Conservation (phyloP, 2,329 filamentous ascomycete species). For the Cladophialophora immunda region DNA sequence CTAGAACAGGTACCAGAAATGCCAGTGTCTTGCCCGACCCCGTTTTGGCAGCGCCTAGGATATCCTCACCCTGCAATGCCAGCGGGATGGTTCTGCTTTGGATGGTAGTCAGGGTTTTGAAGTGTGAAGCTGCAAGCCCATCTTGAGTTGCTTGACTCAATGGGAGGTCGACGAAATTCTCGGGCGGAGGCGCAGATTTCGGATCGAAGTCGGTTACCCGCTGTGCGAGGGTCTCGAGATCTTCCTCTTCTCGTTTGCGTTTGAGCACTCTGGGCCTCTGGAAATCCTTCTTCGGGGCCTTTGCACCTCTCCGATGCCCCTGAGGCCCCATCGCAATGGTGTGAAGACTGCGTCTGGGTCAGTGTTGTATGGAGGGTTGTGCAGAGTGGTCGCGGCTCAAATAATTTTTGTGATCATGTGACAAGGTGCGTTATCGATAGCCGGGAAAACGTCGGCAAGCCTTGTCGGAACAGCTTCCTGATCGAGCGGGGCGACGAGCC, state of each 20-base stretch:
- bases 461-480: conserved; percentile 11
- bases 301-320: conserved; percentile 23
- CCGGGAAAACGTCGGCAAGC: conserved; percentile 13
- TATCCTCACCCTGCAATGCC: conserved; percentile 84
- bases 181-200: conserved; percentile 58
- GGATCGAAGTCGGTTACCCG: conserved; percentile 55
- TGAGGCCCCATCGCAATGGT: conserved; percentile 25
- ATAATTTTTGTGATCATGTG: conserved; percentile 17
- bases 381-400: conserved; percentile 2
- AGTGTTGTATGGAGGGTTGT: neutral
- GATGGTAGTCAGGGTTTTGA: conserved; percentile 88
- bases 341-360: conserved; percentile 1
- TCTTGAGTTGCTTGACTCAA: conserved; percentile 80
- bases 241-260: conserved; percentile 57
- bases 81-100: conserved; percentile 88
- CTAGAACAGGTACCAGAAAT: conserved; percentile 89
- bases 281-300: conserved; percentile 14
- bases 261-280: conserved; percentile 48
- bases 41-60: conserved; percentile 93
- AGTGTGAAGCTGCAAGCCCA: conserved; percentile 86
- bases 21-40: conserved; percentile 95
- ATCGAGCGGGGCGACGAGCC: neutral
- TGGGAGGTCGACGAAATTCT: conserved; percentile 82
- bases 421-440: conserved; percentile 23
- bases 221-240: conserved; percentile 52